Conservation (phyloP, 169 alveolate genomes). For the Theileria parva region DNA sequence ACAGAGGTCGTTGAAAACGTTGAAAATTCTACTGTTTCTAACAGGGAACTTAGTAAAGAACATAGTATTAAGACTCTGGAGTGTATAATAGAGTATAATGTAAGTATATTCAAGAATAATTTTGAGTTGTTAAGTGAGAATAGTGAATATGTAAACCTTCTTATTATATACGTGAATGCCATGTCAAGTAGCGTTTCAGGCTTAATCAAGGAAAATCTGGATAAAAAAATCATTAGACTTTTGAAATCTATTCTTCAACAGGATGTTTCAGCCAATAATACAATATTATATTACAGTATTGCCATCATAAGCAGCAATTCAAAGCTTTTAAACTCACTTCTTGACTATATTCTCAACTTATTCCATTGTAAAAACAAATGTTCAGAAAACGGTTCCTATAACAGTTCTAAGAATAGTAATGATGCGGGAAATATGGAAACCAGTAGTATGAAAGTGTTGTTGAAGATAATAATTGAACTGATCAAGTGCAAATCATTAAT, state of each 20-base stretch:
- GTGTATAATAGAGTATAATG: slow-evolving; percentile 37
- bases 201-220: neutral
- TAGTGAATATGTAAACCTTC: neutral
- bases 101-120: slow-evolving; percentile 7
- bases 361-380: neutral
- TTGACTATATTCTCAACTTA: neutral
- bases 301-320: neutral
- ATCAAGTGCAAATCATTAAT: neutral
- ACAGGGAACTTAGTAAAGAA: neutral
- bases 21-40: slow-evolving; percentile 18
- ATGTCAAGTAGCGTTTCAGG: neutral
- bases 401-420: neutral
- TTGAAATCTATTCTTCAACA: neutral
- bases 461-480: slow-evolving; percentile 4
- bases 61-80: slow-evolving; percentile 33
- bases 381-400: neutral
- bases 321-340: neutral
- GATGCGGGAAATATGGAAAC: neutral
- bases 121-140: neutral
- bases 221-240: neutral
- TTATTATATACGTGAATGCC: neutral
- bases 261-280: neutral
- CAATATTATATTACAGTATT: neutral
- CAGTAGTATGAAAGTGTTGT: neutral
- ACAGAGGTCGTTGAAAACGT: neutral